Conservation (phyloP, 108 stramenopile genomes). For the Cyclotella cryptica region DNA sequence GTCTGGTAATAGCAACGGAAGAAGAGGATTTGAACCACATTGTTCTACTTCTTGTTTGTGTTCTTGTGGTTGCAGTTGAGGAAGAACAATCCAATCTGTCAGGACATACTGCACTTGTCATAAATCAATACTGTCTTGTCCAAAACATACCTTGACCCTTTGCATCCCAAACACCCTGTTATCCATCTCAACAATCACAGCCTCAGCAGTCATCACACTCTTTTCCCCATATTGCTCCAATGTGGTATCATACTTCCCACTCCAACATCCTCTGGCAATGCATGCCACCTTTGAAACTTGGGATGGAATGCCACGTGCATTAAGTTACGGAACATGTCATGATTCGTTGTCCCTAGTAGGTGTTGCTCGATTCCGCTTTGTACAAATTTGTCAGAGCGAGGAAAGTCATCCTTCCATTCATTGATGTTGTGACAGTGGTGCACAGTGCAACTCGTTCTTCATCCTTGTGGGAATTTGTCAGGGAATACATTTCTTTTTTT, state of each 20-base stretch:
- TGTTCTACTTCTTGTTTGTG: background rate
- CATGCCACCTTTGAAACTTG: conserved; percentile 55
- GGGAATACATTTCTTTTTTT: too few relatives aligned
- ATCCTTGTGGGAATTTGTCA: conserved; percentile 13
- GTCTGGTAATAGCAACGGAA: too few relatives aligned
- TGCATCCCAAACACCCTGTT: conserved; percentile 44
- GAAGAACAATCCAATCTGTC: conserved; percentile 45
- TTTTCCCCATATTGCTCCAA: conserved; percentile 50
- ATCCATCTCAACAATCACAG: conserved; percentile 52
- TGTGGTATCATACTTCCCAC: conserved; percentile 37
- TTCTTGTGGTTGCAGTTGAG: too few relatives aligned
- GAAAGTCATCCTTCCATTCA: conserved; percentile 51
- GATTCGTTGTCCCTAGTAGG: background rate
- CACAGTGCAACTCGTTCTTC: conserved; percentile 31
- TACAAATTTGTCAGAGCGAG: conserved; percentile 48
- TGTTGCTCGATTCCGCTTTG: conserved; percentile 8
- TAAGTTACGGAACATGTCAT: conserved; percentile 26
- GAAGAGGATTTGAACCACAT: too few relatives aligned
- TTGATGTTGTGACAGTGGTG: conserved; percentile 52
- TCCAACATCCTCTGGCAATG: conserved; percentile 36
- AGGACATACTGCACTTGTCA: conserved; percentile 59
- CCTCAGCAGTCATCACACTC: conserved; percentile 21
- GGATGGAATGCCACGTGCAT: conserved; percentile 63
- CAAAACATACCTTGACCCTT: conserved; percentile 56
- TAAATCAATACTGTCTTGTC: background rate